Conservation (phyloP, 345 rosid genomes). For the Dipteronia sinensis region DNA sequence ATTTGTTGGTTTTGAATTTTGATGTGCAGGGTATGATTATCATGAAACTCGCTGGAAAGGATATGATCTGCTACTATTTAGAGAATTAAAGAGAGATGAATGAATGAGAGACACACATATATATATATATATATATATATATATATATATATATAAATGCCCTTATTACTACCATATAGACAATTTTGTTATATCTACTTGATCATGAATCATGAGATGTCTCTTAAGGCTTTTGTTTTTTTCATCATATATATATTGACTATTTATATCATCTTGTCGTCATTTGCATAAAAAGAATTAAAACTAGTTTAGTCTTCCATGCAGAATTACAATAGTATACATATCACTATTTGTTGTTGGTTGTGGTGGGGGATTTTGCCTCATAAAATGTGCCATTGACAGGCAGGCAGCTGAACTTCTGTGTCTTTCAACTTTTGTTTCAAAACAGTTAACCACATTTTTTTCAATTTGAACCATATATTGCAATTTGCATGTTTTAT, state of each 20-base stretch:
- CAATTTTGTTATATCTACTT: constrained; percentile 14
- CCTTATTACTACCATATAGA: constrained; percentile 1
- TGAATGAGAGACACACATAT: neutral
- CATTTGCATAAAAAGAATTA: too few species aligned
- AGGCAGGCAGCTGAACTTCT: constrained; percentile 8
- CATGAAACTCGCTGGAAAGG: neutral
- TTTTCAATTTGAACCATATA: neutral
- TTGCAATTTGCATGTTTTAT: neutral
- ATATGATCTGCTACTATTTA: neutral
- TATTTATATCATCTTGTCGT: too few species aligned
- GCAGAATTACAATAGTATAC: too few species aligned
- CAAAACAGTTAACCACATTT: constrained; percentile 14
- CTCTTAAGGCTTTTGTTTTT: neutral
- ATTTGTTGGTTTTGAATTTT: neutral
- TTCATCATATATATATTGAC: neutral
- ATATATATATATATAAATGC: neutral
- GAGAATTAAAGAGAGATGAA: neutral
- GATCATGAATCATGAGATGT: neutral
- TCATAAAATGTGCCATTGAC: constrained; percentile 38
- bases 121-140: neutral
- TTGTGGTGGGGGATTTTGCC: constrained; percentile 34
- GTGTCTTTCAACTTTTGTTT: constrained; percentile 20
- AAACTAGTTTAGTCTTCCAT: too few species aligned
- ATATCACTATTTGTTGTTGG: neutral
- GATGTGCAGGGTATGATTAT: constrained; percentile 3